phyloP scores from a whole-genome alignment of 2,329 filamentous ascomycete species.

The Talaromyces rugulosus region DNA sequence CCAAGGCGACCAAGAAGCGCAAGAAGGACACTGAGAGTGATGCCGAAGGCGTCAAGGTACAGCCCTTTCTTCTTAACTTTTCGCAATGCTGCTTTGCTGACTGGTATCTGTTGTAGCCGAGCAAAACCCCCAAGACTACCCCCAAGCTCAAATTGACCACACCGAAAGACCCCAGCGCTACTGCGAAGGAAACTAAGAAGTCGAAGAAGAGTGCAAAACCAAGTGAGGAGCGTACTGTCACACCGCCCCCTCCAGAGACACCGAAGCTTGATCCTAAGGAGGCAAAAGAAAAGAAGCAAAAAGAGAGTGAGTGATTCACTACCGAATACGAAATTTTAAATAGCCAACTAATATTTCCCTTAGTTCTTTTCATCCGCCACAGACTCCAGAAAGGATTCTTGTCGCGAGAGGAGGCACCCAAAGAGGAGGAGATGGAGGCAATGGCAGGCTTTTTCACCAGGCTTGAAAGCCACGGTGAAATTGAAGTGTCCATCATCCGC shows the following conservation, averaged over 20 bases:
- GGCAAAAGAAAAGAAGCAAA: slow-evolving; percentile 54
- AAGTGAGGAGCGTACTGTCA: slow-evolving; percentile 56
- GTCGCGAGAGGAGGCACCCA: slow-evolving; percentile 76
- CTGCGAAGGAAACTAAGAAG: slow-evolving; percentile 22
- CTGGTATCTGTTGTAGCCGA: slow-evolving; percentile 44
- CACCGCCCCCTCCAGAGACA: slow-evolving; percentile 40
- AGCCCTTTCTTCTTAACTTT: slow-evolving; percentile 16
- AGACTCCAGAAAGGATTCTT: slow-evolving; percentile 93
- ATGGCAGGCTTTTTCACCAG: slow-evolving; percentile 54
- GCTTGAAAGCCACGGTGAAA: slow-evolving; percentile 73
- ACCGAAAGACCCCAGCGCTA: slow-evolving; percentile 54
- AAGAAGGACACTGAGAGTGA: slow-evolving; percentile 53
- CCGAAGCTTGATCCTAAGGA: slow-evolving; percentile 55
- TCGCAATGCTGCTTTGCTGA: background rate
- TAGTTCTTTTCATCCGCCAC: slow-evolving; percentile 88
- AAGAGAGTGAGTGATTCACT: slow-evolving; percentile 42
- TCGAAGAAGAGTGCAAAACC: slow-evolving; percentile 49
- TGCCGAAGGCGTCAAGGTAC: slow-evolving; percentile 67
- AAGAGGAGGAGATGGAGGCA: slow-evolving; percentile 60
- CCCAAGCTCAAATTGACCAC: slow-evolving; percentile 51
- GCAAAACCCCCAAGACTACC: slow-evolving; percentile 61
- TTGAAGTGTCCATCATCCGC: slow-evolving; percentile 85
- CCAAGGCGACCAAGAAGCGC: slow-evolving; percentile 34
- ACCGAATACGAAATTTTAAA: background rate
- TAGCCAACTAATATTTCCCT: slow-evolving; percentile 15